Percentiles rank a stretch among this genome's conserved stretches.
phyloP scores from a whole-genome alignment of 805 yeast genomes.

The Saturnispora ahearnii region DNA sequence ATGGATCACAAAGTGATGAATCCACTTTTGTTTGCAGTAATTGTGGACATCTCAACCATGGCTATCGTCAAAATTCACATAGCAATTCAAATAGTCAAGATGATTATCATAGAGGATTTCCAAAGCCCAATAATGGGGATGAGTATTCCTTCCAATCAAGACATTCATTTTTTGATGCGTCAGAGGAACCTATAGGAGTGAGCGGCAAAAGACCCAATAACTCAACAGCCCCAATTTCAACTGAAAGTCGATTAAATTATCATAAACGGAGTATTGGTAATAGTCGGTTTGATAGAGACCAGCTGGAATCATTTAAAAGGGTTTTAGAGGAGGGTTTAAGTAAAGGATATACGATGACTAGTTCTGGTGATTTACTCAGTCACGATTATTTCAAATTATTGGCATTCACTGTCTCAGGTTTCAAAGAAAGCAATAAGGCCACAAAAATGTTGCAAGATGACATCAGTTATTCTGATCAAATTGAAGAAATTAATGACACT shows the following conservation, averaged over 20 bases:
- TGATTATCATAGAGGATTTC: neutral
- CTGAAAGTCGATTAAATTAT: neutral
- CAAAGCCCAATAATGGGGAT: neutral
- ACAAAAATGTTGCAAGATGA: neutral
- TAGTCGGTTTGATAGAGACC: neutral
- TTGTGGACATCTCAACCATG: slow-evolving; percentile 20
- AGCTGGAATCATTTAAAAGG: neutral
- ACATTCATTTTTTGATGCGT: neutral
- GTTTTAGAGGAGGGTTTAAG: neutral
- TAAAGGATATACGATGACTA: slow-evolving; percentile 6
- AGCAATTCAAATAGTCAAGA: neutral
- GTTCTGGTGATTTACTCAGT: slow-evolving; percentile 16
- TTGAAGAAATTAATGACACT: neutral
- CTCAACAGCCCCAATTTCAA: neutral
- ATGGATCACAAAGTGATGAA: neutral
- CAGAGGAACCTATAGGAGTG: neutral
- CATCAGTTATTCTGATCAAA: neutral
- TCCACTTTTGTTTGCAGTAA: slow-evolving; percentile 19
- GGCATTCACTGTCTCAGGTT: slow-evolving; percentile 7
- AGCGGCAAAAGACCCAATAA: neutral
- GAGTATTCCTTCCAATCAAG: neutral
- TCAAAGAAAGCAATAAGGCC: slow-evolving; percentile 5
- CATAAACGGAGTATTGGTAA: neutral
- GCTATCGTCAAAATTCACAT: neutral
- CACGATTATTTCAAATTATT: slow-evolving; percentile 25